Conservation (phyloP, 345 rosid genomes). For the Erysimum cheiranthoides region DNA sequence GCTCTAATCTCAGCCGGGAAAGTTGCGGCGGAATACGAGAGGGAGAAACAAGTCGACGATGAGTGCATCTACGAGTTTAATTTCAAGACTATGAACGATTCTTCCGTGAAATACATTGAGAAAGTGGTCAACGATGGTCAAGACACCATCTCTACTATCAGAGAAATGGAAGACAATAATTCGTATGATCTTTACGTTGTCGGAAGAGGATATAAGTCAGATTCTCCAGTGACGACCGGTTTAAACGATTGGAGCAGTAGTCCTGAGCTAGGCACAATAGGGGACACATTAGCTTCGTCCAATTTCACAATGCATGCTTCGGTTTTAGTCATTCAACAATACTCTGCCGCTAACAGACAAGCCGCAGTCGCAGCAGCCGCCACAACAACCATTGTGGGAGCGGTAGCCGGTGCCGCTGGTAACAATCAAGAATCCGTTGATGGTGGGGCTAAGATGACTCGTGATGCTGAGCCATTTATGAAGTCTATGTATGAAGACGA, state of each 20-base stretch:
- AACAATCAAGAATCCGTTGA: constrained; percentile 27
- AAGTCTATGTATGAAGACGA: constrained; percentile 44
- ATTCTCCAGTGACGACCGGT: constrained; percentile 51
- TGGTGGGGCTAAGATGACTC: constrained; percentile 19
- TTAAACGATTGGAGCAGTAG: constrained; percentile 61
- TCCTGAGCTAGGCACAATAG: constrained; percentile 69
- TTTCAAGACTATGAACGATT: constrained; percentile 48
- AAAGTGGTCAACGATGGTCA: constrained; percentile 55
- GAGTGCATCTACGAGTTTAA: constrained; percentile 57
- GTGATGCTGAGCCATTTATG: constrained; percentile 47
- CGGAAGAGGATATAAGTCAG: constrained; percentile 58
- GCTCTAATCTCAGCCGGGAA: constrained; percentile 36
- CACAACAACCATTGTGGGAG: constrained; percentile 12
- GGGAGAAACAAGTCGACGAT: constrained; percentile 53
- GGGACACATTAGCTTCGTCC: constrained; percentile 60
- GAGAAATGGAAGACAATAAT: constrained; percentile 48
- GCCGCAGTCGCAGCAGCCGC: constrained; percentile 22
- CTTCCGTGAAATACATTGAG: constrained; percentile 47
- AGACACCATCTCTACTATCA: constrained; percentile 48
- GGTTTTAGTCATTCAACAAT: constrained; percentile 68
- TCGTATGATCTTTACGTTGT: constrained; percentile 57
- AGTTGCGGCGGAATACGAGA: constrained; percentile 34
- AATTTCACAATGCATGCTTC: constrained; percentile 57
- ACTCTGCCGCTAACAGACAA: constrained; percentile 42
- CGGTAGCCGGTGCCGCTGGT: neutral